These are phyloP conservation scores for Sapria himalayana DNA, from an alignment of 345 rosid species.

Conservation along the genomic window DNA sequence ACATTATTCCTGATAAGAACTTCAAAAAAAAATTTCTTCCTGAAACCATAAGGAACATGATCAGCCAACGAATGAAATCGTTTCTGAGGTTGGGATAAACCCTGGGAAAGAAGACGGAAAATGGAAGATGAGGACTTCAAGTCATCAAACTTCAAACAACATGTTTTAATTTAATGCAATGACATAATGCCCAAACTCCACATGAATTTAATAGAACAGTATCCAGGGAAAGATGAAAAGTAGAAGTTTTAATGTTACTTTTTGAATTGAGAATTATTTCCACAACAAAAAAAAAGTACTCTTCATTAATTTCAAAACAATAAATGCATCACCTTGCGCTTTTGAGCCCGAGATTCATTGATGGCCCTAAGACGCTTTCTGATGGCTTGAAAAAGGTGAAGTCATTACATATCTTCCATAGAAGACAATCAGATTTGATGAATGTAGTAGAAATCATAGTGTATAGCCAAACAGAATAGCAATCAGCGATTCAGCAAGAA, in stretches of 20 bases:
- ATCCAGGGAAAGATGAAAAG: background rate
- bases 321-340: slow-evolving; percentile 81
- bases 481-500: slow-evolving; percentile 7
- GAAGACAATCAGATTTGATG: background rate
- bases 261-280: slow-evolving; percentile 1
- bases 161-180: too few species aligned
- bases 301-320: too few species aligned
- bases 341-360: slow-evolving; percentile 86
- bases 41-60: slow-evolving; percentile 67
- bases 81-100: slow-evolving; percentile 78
- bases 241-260: background rate
- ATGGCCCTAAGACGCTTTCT: slow-evolving; percentile 78
- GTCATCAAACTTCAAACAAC: too few species aligned
- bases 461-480: too few species aligned
- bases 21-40: slow-evolving; percentile 60
- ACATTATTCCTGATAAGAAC: slow-evolving; percentile 84
- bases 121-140: background rate
- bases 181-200: too few species aligned
- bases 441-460: background rate
- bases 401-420: background rate
- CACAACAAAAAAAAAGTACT: background rate
- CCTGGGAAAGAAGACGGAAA: slow-evolving; percentile 17
- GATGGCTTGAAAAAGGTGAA: slow-evolving; percentile 38
- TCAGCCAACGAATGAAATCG: slow-evolving; percentile 72
- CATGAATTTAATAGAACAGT: too few species aligned